phyloP scores from a whole-genome alignment of 345 rosid species.

The Linum tenue region DNA sequence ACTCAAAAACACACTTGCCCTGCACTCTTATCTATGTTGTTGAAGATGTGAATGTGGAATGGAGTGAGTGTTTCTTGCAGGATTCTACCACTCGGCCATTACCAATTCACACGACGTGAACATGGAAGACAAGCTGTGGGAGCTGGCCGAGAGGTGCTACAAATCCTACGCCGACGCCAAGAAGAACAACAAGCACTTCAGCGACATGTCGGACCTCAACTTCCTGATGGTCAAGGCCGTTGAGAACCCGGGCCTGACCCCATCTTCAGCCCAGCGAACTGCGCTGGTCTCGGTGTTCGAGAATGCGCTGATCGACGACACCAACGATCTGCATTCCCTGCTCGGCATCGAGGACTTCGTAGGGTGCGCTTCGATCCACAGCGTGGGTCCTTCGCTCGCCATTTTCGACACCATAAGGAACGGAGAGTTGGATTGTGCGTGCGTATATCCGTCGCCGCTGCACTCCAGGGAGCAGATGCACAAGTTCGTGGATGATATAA shows the following conservation, averaged over 20 bases:
- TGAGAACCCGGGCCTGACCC: conserved; percentile 62
- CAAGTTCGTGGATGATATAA: conserved; percentile 39
- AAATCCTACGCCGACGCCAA: conserved; percentile 38
- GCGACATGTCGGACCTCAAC: conserved; percentile 70
- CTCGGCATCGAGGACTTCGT: conserved; percentile 49
- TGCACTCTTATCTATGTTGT: too few species aligned
- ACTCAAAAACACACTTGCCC: too few species aligned
- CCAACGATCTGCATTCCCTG: conserved; percentile 12
- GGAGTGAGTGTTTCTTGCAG: conserved; percentile 17
- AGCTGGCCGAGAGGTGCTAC: conserved; percentile 48
- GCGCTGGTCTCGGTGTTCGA: conserved; percentile 65
- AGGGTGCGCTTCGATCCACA: conserved; percentile 61
- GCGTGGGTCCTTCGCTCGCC: conserved; percentile 58
- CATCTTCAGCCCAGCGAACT: conserved; percentile 56
- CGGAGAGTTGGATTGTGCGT: conserved; percentile 50
- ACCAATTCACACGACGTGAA: conserved; percentile 54
- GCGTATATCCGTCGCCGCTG: conserved; percentile 66
- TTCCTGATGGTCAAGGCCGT: conserved; percentile 76
- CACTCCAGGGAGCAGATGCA: conserved; percentile 74
- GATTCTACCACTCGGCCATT: conserved; percentile 72
- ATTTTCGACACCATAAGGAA: conserved; percentile 56
- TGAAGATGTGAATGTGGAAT: too few species aligned
- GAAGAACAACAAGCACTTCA: conserved; percentile 56
- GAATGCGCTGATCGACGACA: conserved; percentile 40
- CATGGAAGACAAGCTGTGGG: conserved; percentile 52